A percentile compares a stretch with the other conserved stretches of the same genome.
Conservation (phyloP, 1,139 yeast genomes). For the Williopsis jadinii region DNA sequence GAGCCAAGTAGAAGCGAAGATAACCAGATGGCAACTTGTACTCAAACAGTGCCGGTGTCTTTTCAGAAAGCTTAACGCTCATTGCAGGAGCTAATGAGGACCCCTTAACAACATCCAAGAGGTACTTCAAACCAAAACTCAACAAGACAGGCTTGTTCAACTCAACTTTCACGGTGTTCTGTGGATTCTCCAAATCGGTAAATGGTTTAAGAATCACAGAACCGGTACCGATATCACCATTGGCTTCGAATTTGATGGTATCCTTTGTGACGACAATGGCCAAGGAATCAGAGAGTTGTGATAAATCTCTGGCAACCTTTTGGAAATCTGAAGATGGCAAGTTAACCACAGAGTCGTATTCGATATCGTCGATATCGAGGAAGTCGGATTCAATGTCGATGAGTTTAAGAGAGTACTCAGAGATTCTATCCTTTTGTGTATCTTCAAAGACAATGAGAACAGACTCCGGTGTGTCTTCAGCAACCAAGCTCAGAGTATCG, state of each 20-base stretch:
- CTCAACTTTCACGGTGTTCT: constrained; percentile 65
- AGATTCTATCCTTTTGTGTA: constrained; percentile 80
- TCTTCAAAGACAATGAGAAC: constrained; percentile 86
- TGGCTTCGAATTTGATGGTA: constrained; percentile 82
- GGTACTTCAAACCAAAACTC: constrained; percentile 87
- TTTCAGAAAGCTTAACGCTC: constrained; percentile 80
- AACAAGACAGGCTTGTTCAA: constrained; percentile 83
- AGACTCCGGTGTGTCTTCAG: constrained; percentile 86
- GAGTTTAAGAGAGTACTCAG: constrained; percentile 85
- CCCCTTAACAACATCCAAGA: constrained; percentile 88
- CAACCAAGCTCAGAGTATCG: constrained; percentile 81
- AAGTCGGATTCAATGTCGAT: constrained; percentile 97
- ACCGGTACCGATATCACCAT: constrained; percentile 92
- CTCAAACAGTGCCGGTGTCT: constrained; percentile 91
- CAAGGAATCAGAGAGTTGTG: constrained; percentile 79
- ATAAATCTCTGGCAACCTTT: constrained; percentile 84
- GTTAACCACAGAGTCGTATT: constrained; percentile 77
- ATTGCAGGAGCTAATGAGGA: constrained; percentile 70
- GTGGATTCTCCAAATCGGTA: constrained; percentile 75
- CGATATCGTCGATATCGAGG: constrained; percentile 90
- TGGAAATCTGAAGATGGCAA: constrained; percentile 88
- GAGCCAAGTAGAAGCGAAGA: constrained; percentile 93
- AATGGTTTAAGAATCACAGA: constrained; percentile 79
- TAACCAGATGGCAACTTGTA: constrained; percentile 90
- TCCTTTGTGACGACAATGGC: constrained; percentile 86